Evolutionary conservation across 371 early-diverging fungal species (phyloP).

Genomic region (Apophysomyces sp.): DNA sequence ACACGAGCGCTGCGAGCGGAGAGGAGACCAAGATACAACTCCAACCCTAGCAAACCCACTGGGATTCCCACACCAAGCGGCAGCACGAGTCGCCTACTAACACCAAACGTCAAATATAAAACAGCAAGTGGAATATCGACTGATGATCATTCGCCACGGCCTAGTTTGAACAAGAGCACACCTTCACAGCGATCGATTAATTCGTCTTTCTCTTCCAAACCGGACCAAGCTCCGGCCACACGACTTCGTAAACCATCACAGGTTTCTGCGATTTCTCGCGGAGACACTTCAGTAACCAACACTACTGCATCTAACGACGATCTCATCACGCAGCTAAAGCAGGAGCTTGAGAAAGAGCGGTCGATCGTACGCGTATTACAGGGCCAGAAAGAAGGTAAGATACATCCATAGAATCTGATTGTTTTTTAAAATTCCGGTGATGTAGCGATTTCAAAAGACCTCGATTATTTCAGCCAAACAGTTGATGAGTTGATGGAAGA

Average conservation of each 20-base stretch:
- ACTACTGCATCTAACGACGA: not conserved
- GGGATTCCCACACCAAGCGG: not conserved
- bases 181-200: constrained; percentile 12
- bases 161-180: not conserved
- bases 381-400: constrained; percentile 44
- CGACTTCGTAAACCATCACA: constrained; percentile 9
- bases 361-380: constrained; percentile 39
- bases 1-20: not conserved
- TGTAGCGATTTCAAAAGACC: constrained; percentile 36
- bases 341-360: constrained; percentile 34
- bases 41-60: not conserved
- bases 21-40: not conserved
- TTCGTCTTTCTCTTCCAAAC: constrained; percentile 12
- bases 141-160: not conserved
- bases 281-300: not conserved
- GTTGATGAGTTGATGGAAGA: constrained; percentile 26
- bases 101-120: not conserved
- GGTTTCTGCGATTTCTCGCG: not conserved
- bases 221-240: not conserved
- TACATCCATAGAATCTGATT: too few relatives aligned
- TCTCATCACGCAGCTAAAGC: not conserved
- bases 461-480: constrained; percentile 30
- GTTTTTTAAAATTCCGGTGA: too few relatives aligned
- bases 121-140: not conserved
- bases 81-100: not conserved